These are phyloP conservation scores for Flagelloscypha sp. DNA, from an alignment of 768 basidiomycete genomes.

Conservation along the genomic window DNA sequence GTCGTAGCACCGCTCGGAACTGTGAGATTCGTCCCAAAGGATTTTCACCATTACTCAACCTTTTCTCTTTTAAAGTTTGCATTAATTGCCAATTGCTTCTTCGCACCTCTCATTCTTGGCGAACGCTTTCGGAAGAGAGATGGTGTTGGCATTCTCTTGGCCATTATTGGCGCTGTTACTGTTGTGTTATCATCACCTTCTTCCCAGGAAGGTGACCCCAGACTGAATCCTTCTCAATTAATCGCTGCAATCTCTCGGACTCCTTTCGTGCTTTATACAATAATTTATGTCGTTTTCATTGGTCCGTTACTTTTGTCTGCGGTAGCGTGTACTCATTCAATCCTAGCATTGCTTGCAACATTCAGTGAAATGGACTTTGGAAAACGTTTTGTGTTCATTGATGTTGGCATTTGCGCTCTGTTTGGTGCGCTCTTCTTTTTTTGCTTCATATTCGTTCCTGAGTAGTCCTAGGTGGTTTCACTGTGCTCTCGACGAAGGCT, in stretches of 20 bases:
- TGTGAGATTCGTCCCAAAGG: slow-evolving; percentile 36
- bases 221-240: slow-evolving; percentile 61
- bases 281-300: slow-evolving; percentile 47
- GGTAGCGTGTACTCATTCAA: too few species aligned
- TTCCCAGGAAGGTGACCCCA: slow-evolving; percentile 59
- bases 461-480: slow-evolving; percentile 68
- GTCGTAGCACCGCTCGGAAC: slow-evolving; percentile 94
- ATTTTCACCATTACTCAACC: slow-evolving; percentile 5
- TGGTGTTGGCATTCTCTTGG: slow-evolving; percentile 68
- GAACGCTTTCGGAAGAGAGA: slow-evolving; percentile 82
- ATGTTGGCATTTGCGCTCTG: slow-evolving; percentile 81
- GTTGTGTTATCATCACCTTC: slow-evolving; percentile 80
- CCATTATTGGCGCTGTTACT: slow-evolving; percentile 83
- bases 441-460: slow-evolving; percentile 1
- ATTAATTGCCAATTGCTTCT: slow-evolving; percentile 90
- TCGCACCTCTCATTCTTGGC: slow-evolving; percentile 77
- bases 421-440: slow-evolving; percentile 44
- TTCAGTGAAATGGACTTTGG: slow-evolving; percentile 63
- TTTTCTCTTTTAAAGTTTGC: slow-evolving; percentile 50
- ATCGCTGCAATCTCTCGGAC: slow-evolving; percentile 60
- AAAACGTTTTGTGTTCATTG: slow-evolving; percentile 65
- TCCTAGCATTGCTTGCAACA: slow-evolving; percentile 39
- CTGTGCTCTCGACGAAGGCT: slow-evolving; percentile 90
- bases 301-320: too few species aligned
- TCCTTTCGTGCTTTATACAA: slow-evolving; percentile 70